Conservation (phyloP, 768 basidiomycete species). For the Agrocybe pediades region DNA sequence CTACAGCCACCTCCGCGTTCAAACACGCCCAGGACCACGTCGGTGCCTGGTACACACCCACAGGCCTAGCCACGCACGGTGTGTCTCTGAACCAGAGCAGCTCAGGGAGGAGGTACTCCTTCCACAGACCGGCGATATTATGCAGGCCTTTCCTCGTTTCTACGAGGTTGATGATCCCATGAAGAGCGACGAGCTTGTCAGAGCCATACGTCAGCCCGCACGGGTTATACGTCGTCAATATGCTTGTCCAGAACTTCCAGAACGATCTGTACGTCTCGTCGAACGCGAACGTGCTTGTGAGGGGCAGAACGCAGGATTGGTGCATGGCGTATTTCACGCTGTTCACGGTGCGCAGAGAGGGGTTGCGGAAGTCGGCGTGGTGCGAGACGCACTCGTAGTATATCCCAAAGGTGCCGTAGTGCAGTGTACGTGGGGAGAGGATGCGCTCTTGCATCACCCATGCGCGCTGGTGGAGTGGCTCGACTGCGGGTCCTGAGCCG, state of each 20-base stretch:
- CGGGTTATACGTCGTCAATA: constrained; percentile 12
- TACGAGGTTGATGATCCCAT: constrained; percentile 10
- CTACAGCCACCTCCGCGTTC: constrained; percentile 2
- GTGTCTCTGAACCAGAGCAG: constrained; percentile 6
- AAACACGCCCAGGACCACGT: constrained; percentile 13
- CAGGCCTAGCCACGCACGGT: not conserved
- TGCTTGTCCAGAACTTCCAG: constrained; percentile 7
- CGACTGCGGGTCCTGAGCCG: constrained; percentile 5
- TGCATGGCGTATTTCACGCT: constrained; percentile 5
- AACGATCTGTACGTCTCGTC: constrained; percentile 9
- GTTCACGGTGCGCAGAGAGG: not conserved
- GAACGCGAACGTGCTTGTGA: constrained; percentile 1
- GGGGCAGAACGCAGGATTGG: constrained; percentile 6
- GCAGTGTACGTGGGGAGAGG: constrained; percentile 8
- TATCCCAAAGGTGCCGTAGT: constrained; percentile 4
- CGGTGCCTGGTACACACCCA: constrained; percentile 8
- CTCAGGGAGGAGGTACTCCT: constrained; percentile 10
- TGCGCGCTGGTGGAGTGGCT: constrained; percentile 10
- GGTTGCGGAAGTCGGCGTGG: not conserved
- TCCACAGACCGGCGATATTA: constrained; percentile 9
- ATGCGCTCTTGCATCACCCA: constrained; percentile 15
- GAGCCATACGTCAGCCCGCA: constrained; percentile 12
- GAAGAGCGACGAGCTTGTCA: constrained; percentile 11
- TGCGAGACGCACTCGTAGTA: constrained; percentile 8
- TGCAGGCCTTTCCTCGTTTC: constrained; percentile 9